phyloP scores from a whole-genome alignment of 495 filamentous ascomycete species.

The Hypoxylon intermedium region DNA sequence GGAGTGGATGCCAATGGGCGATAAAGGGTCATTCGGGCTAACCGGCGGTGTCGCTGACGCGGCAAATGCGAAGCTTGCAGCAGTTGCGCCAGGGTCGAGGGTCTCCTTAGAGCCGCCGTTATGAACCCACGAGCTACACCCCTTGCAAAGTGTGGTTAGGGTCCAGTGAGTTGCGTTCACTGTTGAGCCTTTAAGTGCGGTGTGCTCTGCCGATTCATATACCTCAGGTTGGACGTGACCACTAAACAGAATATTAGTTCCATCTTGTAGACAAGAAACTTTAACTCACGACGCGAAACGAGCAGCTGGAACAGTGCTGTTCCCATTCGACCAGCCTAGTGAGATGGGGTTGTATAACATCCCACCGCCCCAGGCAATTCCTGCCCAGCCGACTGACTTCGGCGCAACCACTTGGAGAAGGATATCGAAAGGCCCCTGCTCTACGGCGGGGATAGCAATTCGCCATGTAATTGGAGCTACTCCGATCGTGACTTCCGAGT shows the following conservation, averaged over 20 bases:
- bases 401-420: constrained; percentile 56
- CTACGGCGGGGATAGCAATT: constrained; percentile 56
- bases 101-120: constrained; percentile 31
- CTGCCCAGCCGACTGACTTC: constrained; percentile 52
- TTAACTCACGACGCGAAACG: constrained; percentile 54
- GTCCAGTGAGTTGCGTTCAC: constrained; percentile 60
- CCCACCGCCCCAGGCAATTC: constrained; percentile 57
- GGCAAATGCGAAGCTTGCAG: constrained; percentile 50
- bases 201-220: constrained; percentile 53
- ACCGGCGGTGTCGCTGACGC: constrained; percentile 43
- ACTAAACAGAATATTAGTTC: constrained; percentile 36
- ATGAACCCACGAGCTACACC: constrained; percentile 51
- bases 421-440: constrained; percentile 53
- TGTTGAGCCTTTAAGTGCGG: constrained; percentile 50
- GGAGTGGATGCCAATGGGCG: constrained; percentile 52
- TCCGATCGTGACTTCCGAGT: constrained; percentile 45
- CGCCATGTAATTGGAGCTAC: constrained; percentile 49
- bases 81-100: constrained; percentile 47
- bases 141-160: constrained; percentile 52
- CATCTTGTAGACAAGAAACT: neutral
- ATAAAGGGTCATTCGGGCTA: constrained; percentile 43
- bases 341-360: constrained; percentile 60
- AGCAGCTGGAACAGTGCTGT: constrained; percentile 49
- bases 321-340: constrained; percentile 54
- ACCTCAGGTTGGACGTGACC: constrained; percentile 45